Evolutionary conservation across 495 filamentous ascomycete genomes (phyloP).

Genomic region (Penicillium cinerascens): DNA sequence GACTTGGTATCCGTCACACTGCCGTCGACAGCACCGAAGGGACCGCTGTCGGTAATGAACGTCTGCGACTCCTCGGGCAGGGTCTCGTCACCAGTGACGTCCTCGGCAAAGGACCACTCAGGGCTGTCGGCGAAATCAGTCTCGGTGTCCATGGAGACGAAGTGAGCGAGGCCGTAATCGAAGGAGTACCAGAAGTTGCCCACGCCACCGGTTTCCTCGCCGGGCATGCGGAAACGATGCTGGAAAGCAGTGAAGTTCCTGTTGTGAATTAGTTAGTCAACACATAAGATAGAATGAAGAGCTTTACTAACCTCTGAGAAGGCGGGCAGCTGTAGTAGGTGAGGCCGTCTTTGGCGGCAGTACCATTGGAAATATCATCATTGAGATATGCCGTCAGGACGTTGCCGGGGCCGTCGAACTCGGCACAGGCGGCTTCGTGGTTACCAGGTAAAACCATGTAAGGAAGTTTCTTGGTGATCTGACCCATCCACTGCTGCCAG

Average conservation of each 20-base stretch:
- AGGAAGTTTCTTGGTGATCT: conserved; percentile 37
- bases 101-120: conserved; percentile 40
- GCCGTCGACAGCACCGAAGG: conserved; percentile 44
- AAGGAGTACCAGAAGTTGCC: conserved; percentile 59
- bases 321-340: conserved; percentile 53
- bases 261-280: not conserved
- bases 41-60: conserved; percentile 46
- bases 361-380: conserved; percentile 28
- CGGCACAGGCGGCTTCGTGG: conserved; percentile 48
- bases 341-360: conserved; percentile 25
- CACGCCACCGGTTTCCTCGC: conserved; percentile 42
- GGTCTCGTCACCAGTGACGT: conserved; percentile 37
- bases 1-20: conserved; percentile 39
- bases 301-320: conserved; percentile 41
- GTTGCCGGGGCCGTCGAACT: conserved; percentile 49
- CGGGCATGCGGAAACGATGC: conserved; percentile 51
- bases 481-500: conserved; percentile 45
- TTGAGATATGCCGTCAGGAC: conserved; percentile 47
- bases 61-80: conserved; percentile 40
- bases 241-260: conserved; percentile 54
- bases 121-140: conserved; percentile 48
- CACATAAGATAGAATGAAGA: not conserved
- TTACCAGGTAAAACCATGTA: conserved; percentile 49
- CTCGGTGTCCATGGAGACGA: conserved; percentile 47
- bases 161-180: conserved; percentile 53